phyloP scores from a whole-genome alignment of 1,284 basidiomycete genomes.

The Ceratobasidium sp. region DNA sequence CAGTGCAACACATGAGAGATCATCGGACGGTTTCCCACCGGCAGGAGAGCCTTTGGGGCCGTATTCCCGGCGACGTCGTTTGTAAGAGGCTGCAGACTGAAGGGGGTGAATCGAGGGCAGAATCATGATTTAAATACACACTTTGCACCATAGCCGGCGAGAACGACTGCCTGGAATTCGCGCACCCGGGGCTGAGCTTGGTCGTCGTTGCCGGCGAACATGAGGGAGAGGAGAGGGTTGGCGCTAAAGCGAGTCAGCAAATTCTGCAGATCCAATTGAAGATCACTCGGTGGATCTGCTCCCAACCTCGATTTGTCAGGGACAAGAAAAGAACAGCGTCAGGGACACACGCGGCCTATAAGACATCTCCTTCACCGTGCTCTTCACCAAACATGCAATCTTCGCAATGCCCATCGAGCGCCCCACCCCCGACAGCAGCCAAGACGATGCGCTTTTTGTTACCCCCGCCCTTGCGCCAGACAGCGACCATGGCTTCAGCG shows the following conservation, averaged over 20 bases:
- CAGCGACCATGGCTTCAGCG: slow-evolving; percentile 26
- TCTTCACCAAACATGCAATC: not conserved
- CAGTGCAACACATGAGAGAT: slow-evolving; percentile 86
- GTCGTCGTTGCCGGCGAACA: slow-evolving; percentile 25
- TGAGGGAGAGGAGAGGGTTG: not conserved
- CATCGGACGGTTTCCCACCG: slow-evolving; percentile 88
- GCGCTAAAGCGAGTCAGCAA: slow-evolving; percentile 3
- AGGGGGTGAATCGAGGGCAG: slow-evolving; percentile 16
- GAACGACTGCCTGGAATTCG: slow-evolving; percentile 85
- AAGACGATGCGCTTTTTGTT: slow-evolving; percentile 5
- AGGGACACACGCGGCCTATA: slow-evolving; percentile 9
- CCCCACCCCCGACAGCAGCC: not conserved
- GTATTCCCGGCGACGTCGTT: slow-evolving; percentile 74
- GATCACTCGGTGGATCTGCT: not conserved
- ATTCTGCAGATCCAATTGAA: not conserved
- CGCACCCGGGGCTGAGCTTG: slow-evolving; percentile 45
- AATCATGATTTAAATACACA: slow-evolving; percentile 55
- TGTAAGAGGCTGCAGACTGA: slow-evolving; percentile 76
- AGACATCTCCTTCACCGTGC: not conserved
- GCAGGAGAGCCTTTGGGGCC: slow-evolving; percentile 85
- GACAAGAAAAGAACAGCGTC: not conserved
- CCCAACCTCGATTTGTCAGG: no score
- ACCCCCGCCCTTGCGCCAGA: not conserved
- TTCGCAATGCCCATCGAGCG: slow-evolving; percentile 2
- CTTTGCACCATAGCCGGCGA: slow-evolving; percentile 90